Percentiles rank a stretch among this genome's conserved stretches.
These are phyloP conservation scores for Thielaviopsis musarum DNA, from an alignment of 2,329 filamentous ascomycete genomes.

Conservation along the genomic window DNA sequence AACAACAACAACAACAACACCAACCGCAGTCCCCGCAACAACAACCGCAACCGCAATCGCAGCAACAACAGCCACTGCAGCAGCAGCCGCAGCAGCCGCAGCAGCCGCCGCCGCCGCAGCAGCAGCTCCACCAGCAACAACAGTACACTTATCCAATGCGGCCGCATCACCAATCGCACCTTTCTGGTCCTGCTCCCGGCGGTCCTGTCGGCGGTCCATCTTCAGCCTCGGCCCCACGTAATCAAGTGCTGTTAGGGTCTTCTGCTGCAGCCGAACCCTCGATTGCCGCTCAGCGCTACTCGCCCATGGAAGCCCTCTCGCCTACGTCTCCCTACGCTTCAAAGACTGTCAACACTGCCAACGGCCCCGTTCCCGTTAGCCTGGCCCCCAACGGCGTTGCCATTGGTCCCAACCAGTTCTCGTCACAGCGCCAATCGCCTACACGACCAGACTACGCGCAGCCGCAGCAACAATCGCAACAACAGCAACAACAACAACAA, in stretches of 20 bases:
- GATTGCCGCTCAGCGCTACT: conserved; percentile 77
- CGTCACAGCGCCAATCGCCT: conserved; percentile 54
- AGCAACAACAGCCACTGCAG: neutral
- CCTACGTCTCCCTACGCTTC: conserved; percentile 61
- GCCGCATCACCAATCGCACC: conserved; percentile 53
- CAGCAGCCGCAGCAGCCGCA: neutral
- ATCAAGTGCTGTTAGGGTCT: conserved; percentile 6
- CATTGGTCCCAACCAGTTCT: conserved; percentile 54
- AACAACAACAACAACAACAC: neutral
- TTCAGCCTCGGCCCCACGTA: conserved; percentile 34
- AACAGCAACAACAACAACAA: conserved; percentile 10
- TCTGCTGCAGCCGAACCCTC: conserved; percentile 43
- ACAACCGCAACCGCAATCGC: neutral
- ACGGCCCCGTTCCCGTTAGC: conserved; percentile 73
- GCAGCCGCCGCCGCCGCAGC: no score
- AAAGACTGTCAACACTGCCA: conserved; percentile 41
- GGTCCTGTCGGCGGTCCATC: conserved; percentile 18
- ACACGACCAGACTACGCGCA: conserved; percentile 47
- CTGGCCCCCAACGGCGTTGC: conserved; percentile 68
- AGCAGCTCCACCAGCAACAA: conserved; percentile 16
- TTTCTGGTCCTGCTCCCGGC: conserved; percentile 28
- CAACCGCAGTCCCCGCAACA: neutral
- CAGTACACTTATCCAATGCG: conserved; percentile 71
- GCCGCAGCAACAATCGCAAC: conserved; percentile 10
- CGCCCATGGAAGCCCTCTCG: conserved; percentile 81